Conservation (phyloP, 176 grass and related monocot genomes). For the Echinochloa phyllopogon region DNA sequence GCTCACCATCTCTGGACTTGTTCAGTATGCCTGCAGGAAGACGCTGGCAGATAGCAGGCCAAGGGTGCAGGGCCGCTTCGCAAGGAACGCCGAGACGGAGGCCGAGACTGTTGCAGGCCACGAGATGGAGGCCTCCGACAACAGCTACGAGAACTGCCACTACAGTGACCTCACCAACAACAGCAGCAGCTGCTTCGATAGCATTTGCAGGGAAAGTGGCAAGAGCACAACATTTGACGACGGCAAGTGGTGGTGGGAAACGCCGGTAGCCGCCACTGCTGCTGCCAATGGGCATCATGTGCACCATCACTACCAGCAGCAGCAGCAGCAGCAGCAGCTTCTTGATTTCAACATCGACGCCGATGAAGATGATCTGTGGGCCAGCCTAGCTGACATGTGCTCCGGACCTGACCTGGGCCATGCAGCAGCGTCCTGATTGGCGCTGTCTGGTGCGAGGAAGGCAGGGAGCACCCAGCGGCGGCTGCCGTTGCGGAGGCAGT, state of each 20-base stretch:
- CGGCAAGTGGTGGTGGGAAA: constrained; percentile 45
- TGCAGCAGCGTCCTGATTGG: constrained; percentile 15
- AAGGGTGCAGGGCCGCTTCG: constrained; percentile 87
- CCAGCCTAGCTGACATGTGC: constrained; percentile 69
- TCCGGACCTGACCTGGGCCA: constrained; percentile 41
- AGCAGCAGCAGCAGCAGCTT: constrained; percentile 20
- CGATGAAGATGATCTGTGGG: constrained; percentile 62
- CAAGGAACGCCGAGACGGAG: constrained; percentile 62
- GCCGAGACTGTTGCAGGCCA: constrained; percentile 27
- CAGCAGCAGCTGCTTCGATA: constrained; percentile 27
- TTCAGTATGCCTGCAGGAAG: constrained; percentile 95
- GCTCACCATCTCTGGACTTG: not conserved
- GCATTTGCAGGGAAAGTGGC: constrained; percentile 9
- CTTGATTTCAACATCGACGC: constrained; percentile 40
- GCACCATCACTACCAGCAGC: constrained; percentile 32
- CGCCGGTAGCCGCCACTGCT: constrained; percentile 20
- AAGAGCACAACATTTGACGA: constrained; percentile 18
- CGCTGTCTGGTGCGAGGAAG: constrained; percentile 49
- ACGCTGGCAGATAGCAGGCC: constrained; percentile 89
- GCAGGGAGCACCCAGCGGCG: constrained; percentile 40
- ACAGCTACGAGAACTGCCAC: constrained; percentile 37
- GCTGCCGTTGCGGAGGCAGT: constrained; percentile 33
- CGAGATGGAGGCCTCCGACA: constrained; percentile 21
- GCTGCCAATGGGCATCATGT: constrained; percentile 23
- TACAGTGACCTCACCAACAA: constrained; percentile 21